Percentiles rank a stretch among this genome's conserved stretches.
Conservation (phyloP, 129 eudicot species). For the Lactuca saligna region DNA sequence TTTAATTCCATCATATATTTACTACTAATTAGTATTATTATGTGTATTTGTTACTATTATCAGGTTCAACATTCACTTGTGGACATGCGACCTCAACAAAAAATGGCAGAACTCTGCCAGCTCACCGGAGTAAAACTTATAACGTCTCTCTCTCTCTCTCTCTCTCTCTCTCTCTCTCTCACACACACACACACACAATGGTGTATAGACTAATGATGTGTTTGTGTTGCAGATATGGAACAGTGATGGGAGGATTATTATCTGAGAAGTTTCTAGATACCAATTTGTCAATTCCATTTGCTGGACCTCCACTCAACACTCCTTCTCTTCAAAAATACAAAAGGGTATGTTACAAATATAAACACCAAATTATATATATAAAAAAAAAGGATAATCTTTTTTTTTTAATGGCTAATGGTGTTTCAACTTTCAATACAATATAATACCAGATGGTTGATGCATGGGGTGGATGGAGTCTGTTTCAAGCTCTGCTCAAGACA, state of each 20-base stretch:
- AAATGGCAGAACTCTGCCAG: constrained; percentile 97
- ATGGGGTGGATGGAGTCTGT: constrained; percentile 98
- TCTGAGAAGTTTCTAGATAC: constrained; percentile 96
- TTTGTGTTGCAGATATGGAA: constrained; percentile 75
- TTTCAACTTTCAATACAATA: background rate
- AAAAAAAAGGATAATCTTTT: no score
- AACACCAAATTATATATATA: background rate
- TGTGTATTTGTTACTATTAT: constrained; percentile 10
- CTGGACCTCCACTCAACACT: constrained; percentile 94
- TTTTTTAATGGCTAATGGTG: background rate
- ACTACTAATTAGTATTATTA: background rate
- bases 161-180: constrained; percentile 30
- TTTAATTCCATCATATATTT: background rate
- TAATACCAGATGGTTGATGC: constrained; percentile 92
- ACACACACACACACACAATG: background rate
- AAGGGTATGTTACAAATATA: constrained; percentile 48
- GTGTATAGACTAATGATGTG: constrained; percentile 12
- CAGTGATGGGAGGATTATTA: constrained; percentile 97
- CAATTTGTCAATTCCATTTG: constrained; percentile 86
- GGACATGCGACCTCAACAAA: constrained; percentile 99
- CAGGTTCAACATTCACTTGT: constrained; percentile 98
- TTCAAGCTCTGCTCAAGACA: constrained; percentile 77
- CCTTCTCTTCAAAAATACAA: constrained; percentile 99
- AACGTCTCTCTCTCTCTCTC: constrained; percentile 79
- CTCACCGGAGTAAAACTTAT: constrained; percentile 95